Conservation (phyloP, 345 rosid species). For the Rubroshorea leprosula region DNA sequence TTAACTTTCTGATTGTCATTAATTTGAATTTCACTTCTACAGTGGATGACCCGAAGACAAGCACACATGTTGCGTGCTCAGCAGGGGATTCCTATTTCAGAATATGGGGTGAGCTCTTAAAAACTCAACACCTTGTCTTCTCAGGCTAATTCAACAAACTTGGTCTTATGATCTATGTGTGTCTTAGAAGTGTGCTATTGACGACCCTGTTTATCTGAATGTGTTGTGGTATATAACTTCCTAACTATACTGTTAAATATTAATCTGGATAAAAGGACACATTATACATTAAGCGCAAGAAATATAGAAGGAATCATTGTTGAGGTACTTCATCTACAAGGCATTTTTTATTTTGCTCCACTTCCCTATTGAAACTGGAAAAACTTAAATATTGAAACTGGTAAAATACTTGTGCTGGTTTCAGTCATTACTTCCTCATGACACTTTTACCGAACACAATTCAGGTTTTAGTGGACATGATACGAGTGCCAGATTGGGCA, state of each 20-base stretch:
- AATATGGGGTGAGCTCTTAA: conserved; percentile 71
- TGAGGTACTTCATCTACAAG: background rate
- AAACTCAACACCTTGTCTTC: conserved; percentile 13
- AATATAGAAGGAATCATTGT: background rate
- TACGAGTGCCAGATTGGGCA: conserved; percentile 98
- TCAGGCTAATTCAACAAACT: background rate
- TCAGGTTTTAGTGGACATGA: conserved; percentile 91
- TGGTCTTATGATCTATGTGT: background rate
- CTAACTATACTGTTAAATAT: no score
- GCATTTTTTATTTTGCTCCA: background rate
- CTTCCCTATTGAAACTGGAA: background rate
- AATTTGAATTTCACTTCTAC: conserved; percentile 4
- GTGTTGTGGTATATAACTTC: no score
- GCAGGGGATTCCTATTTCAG: conserved; percentile 94
- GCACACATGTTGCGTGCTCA: conserved; percentile 82
- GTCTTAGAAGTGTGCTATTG: no score
- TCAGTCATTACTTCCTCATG: background rate
- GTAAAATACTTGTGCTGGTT: background rate
- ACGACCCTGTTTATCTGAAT: background rate
- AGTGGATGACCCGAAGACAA: conserved; percentile 90
- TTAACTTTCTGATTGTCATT: background rate
- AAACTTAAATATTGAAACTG: no score
- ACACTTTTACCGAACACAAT: conserved; percentile 6
- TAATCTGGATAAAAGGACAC: background rate
- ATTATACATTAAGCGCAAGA: background rate